These are phyloP conservation scores for Colletotrichum gloeosporioides DNA, from an alignment of 2,329 filamentous ascomycete genomes.

Conservation along the genomic window DNA sequence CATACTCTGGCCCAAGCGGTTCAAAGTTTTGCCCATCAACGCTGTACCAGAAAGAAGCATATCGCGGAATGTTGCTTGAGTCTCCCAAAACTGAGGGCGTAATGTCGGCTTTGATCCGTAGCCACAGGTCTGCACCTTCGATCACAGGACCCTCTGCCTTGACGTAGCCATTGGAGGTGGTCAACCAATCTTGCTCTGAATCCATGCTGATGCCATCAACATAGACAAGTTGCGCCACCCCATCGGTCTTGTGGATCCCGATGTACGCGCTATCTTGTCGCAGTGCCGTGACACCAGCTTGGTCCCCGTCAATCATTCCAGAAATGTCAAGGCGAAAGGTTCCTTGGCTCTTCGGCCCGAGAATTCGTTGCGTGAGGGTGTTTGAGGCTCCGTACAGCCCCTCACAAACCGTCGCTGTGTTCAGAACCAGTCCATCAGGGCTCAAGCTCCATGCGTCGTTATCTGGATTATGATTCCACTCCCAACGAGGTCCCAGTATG, in stretches of 20 bases:
- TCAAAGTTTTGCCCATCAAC: conserved; percentile 44
- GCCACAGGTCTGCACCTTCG: conserved; percentile 9
- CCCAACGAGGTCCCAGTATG: conserved; percentile 50
- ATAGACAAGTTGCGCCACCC: neutral
- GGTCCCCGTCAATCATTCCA: neutral
- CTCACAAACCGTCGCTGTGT: conserved; percentile 52
- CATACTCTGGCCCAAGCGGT: conserved; percentile 36
- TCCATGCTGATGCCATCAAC: neutral
- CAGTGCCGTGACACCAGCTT: neutral
- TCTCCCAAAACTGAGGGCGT: conserved; percentile 17
- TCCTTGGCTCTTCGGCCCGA: neutral
- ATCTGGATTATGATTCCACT: conserved; percentile 67
- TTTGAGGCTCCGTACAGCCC: conserved; percentile 50
- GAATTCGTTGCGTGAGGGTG: conserved; percentile 27
- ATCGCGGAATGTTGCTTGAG: neutral
- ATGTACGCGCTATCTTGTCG: neutral
- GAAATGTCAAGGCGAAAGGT: neutral
- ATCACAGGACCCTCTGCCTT: neutral
- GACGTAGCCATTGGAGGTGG: neutral
- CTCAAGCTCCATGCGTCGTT: conserved; percentile 32
- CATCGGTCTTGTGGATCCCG: neutral
- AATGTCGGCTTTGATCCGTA: conserved; percentile 25
- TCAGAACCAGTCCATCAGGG: conserved; percentile 39
- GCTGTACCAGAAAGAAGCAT: conserved; percentile 40
- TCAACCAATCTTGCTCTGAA: neutral